Evolutionary conservation across 2,329 filamentous ascomycete species (phyloP).

Genomic region (Stachybotrys echinatus): DNA sequence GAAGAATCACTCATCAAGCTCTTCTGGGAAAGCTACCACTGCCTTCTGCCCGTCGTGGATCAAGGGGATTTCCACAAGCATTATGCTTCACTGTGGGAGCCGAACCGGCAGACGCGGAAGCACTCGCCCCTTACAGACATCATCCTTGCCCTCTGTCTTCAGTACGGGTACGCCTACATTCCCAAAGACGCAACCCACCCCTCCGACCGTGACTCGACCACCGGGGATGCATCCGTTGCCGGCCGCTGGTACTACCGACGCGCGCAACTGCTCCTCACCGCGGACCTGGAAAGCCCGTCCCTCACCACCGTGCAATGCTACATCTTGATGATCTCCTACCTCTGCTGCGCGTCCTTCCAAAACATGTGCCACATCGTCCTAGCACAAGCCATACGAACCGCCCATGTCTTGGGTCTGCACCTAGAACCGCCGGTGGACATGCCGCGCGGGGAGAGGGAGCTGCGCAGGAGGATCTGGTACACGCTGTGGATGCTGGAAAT

Average conservation of each 20-base stretch:
- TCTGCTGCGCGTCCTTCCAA: conserved; percentile 40
- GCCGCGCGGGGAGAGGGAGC: conserved; percentile 28
- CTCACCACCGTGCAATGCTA: conserved; percentile 43
- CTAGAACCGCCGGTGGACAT: conserved; percentile 33
- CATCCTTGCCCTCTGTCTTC: conserved; percentile 45
- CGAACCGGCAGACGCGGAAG: conserved; percentile 21
- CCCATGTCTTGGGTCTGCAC: conserved; percentile 43
- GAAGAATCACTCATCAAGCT: conserved; percentile 42
- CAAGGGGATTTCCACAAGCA: conserved; percentile 37
- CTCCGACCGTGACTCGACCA: conserved; percentile 6
- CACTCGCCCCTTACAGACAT: conserved; percentile 47
- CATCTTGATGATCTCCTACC: conserved; percentile 36
- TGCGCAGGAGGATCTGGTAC: conserved; percentile 49
- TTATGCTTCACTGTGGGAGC: conserved; percentile 34
- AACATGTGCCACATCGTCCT: conserved; percentile 39
- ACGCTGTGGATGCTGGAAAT: conserved; percentile 41
- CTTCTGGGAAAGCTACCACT: conserved; percentile 41
- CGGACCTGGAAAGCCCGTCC: conserved; percentile 41
- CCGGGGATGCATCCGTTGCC: conserved; percentile 32
- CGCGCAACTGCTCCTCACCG: conserved; percentile 34
- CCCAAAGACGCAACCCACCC: conserved; percentile 3
- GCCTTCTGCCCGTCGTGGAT: conserved; percentile 32
- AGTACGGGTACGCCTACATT: conserved; percentile 30
- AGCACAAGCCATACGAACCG: conserved; percentile 35
- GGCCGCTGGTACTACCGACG: conserved; percentile 42